A percentile compares a stretch with the other conserved stretches of the same genome.
Conservation (phyloP, 83 land plant genomes). For the Picea abies region DNA sequence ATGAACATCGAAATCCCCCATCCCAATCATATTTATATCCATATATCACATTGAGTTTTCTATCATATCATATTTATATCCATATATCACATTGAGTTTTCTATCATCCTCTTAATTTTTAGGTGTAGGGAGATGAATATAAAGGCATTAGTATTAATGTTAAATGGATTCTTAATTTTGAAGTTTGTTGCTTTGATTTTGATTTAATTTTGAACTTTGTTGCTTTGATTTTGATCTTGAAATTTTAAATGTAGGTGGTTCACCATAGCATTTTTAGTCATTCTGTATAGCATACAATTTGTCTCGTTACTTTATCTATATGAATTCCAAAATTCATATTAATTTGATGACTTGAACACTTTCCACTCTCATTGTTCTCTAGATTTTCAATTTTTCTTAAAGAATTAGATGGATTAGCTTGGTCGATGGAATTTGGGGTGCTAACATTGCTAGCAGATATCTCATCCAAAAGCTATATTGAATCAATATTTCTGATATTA, state of each 20-base stretch:
- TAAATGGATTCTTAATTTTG: conserved; percentile 35
- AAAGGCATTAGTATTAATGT: conserved; percentile 58
- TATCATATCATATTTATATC: too few relatives aligned
- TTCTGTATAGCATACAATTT: conserved; percentile 31
- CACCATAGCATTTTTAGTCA: conserved; percentile 41
- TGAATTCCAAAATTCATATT: conserved; percentile 11
- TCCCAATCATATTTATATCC: conserved; percentile 89
- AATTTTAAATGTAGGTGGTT: background rate
- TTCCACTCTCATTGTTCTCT: conserved; percentile 21
- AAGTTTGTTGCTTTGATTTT: too few relatives aligned
- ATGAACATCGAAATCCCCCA: conserved; percentile 42
- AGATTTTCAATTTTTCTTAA: background rate
- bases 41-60: conserved; percentile 36
- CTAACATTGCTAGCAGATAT: too few relatives aligned
- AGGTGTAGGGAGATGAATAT: conserved; percentile 91
- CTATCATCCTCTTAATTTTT: conserved; percentile 65
- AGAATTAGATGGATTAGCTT: background rate
- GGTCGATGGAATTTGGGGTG: background rate
- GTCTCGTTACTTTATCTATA: conserved; percentile 11
- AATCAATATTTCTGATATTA: background rate
- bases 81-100: too few relatives aligned
- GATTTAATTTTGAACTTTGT: conserved; percentile 20
- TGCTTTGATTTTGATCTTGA: background rate
- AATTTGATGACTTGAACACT: background rate
- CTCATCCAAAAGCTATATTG: background rate